Percentiles rank a stretch among this genome's conserved stretches.
Conservation (phyloP, 805 yeast species). For the Pichia heedii region DNA sequence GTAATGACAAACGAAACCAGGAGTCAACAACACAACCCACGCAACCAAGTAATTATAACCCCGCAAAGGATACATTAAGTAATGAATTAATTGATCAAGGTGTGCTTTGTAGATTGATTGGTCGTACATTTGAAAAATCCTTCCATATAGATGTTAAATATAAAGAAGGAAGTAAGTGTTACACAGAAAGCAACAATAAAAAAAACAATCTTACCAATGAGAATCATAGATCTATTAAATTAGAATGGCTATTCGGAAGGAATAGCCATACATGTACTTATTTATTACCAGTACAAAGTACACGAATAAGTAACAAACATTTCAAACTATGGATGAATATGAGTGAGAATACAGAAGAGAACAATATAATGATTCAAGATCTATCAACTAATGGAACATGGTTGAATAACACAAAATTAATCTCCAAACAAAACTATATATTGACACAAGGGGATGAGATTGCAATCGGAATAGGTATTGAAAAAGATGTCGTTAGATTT, state of each 20-base stretch:
- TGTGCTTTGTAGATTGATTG: slow-evolving; percentile 29
- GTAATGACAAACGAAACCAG: too few relatives aligned
- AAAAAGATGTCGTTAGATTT: slow-evolving; percentile 52
- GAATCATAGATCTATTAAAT: slow-evolving; percentile 11
- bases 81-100: slow-evolving; percentile 23
- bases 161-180: slow-evolving; percentile 1
- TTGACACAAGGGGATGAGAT: slow-evolving; percentile 90
- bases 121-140: slow-evolving; percentile 22
- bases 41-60: slow-evolving; percentile 27
- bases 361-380: slow-evolving; percentile 51
- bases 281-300: slow-evolving; percentile 45
- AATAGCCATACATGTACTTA: slow-evolving; percentile 52
- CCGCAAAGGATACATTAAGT: slow-evolving; percentile 17
- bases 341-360: slow-evolving; percentile 1
- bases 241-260: slow-evolving; percentile 55
- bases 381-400: slow-evolving; percentile 89
- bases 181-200: neutral
- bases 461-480: slow-evolving; percentile 79
- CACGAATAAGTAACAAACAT: slow-evolving; percentile 69
- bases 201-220: too few relatives aligned
- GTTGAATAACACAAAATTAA: slow-evolving; percentile 64
- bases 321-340: slow-evolving; percentile 47
- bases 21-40: slow-evolving; percentile 28
- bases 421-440: slow-evolving; percentile 70
- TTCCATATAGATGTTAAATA: slow-evolving; percentile 26